Percentiles rank a stretch among this genome's conserved stretches.
Conservation (phyloP, 768 basidiomycete species). For the Boletus vinaceobasis region DNA sequence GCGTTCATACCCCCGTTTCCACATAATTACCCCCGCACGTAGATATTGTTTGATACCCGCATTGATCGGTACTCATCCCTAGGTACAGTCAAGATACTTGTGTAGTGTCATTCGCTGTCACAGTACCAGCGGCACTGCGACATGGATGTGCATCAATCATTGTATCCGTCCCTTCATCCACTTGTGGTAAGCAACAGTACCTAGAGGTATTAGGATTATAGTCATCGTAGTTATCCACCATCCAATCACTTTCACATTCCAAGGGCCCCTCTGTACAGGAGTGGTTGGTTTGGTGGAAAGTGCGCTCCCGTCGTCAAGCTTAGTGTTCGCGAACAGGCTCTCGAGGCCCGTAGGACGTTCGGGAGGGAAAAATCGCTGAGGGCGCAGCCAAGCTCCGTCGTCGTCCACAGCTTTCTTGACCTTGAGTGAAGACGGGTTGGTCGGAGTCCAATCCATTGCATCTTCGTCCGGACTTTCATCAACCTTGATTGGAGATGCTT, state of each 20-base stretch:
- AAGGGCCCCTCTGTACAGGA: background rate
- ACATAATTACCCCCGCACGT: background rate
- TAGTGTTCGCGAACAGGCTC: constrained; percentile 60
- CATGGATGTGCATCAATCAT: constrained; percentile 17
- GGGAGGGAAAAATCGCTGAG: constrained; percentile 74
- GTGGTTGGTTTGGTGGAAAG: background rate
- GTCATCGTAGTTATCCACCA: constrained; percentile 9
- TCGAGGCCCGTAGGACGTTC: constrained; percentile 78
- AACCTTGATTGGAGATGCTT: constrained; percentile 23
- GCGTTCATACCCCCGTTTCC: constrained; percentile 24
- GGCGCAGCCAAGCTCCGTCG: constrained; percentile 55
- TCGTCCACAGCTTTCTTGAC: constrained; percentile 23
- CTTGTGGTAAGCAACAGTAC: constrained; percentile 16
- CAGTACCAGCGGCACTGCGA: background rate
- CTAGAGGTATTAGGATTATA: constrained; percentile 19
- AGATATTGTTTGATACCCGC: constrained; percentile 5
- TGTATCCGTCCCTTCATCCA: constrained; percentile 23
- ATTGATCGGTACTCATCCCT: constrained; percentile 9
- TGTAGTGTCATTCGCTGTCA: background rate
- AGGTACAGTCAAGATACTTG: background rate
- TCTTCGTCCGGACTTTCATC: constrained; percentile 35
- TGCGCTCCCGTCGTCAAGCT: constrained; percentile 44
- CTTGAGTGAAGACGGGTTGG: constrained; percentile 31
- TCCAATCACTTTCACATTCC: constrained; percentile 4
- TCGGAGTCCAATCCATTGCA: constrained; percentile 72